Base-by-base conservation (phyloP, 2,329 filamentous ascomycete genomes). In the Lithohypha guttulata region DNA sequence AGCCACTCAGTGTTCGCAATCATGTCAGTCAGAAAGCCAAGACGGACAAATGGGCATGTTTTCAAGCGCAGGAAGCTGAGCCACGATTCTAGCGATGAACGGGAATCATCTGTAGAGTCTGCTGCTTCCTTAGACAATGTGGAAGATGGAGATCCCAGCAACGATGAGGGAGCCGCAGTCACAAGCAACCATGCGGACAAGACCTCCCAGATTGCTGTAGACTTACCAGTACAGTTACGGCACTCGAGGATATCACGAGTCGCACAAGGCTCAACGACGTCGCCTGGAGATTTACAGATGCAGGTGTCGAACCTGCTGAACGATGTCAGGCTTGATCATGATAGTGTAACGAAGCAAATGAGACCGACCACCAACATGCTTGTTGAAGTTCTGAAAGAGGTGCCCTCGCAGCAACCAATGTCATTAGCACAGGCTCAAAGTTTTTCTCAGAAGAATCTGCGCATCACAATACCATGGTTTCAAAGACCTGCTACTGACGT, bases 381-480 rank as follows among this genome's bases (percentile, higher is more conserved):
- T 18, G 60, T 79, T 11, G 58, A 54, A 20, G 58, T 68, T 13
- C 73, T 81, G 47, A 75, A 79, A 57, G 57, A 60, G 13, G 65
- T 79, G 23, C 67, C 71, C 10, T 61, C 67, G 32, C 63, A 63
- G 36, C 61, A 63, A 11, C 58, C 72, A 17, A 59, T 70, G 33
- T 52, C 64, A 21, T 65, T 91, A 37, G 51, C 62, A 22, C 77
- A 91, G 51, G 85, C 84, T 0, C 67, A 78, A 54, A 74, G 71
- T 44, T 71, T 84, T 15, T 53, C 77, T 51, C 75, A 82, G 50
- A 80, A 77, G 58, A 69, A 70, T 27, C 75, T 75, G 34, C 70
- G 93, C 42, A 60, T 66, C n/a, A 73, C 94, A 33, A 91, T 91
- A 0, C 95, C 85, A 54, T 85, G 89, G 11, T 70, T 80, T n/a